Evolutionary conservation across 75 land plant genomes (phyloP), one percentile per base, ranked within the genome.

Genomic region (Azolla pinnata): DNA sequence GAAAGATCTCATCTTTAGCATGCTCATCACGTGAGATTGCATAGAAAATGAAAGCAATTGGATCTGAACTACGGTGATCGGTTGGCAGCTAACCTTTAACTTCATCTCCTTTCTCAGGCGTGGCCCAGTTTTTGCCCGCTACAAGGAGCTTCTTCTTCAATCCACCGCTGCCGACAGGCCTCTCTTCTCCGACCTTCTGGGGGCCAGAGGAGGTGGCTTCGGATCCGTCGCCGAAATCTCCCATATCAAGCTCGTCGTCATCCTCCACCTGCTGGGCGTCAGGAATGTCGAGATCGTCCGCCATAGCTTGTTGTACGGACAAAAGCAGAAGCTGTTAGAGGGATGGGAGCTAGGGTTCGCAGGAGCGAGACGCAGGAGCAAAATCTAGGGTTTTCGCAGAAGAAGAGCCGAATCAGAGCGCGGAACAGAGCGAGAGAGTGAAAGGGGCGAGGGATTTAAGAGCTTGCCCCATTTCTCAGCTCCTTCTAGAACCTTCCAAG

Each of bases 141-240:
- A 66, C 66, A 57, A 82, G 51, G 28, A 82, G 75, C 65, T 74
- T 78, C 75, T 82, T 82, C 75, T 69, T 79, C 46, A 82, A 40
- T 19, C 85, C 76, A 0, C 35, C 48, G 25, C 26, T 48, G 44
- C 33, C 38, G n/a, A 82, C 63, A 54, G 62, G 69, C 33, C 78
- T 44, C 70, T 82, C 85, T 33, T 82, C 79, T 1, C 85, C 85
- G 0, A 65, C 82, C 25, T 64, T 68, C 1, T 71, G 62, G 21
- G 82, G 79, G 9, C 73, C 72, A 0, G 85, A 68, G 0, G 81
- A 77, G 2, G 85, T 67, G 1, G 81, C 74, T 32, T 76, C 83
- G 57, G 66, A 58, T 32, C 57, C 86, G 59, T 81, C 83, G 0
- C 76, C 83, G 2, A 62, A 60, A 12, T 74, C 77, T 4, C 80